A percentile compares a stretch with the other conserved stretches of the same genome.
Evolutionary conservation across 2,329 filamentous ascomycete genomes (phyloP).

Genomic region (Ophiostoma pallidulum): DNA sequence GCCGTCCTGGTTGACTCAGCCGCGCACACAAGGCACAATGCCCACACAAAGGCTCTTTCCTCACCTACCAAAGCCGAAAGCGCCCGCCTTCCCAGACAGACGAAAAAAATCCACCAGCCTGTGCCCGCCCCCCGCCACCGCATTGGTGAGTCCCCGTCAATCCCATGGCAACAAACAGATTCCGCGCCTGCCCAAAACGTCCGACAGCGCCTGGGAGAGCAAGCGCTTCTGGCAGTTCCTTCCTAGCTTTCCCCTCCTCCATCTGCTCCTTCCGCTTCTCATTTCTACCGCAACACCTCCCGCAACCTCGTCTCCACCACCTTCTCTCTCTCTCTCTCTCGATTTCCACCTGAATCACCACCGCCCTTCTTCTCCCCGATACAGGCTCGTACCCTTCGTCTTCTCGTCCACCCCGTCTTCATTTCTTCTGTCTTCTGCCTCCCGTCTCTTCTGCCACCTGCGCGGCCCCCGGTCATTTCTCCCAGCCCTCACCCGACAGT

Average conservation of each 20-base stretch:
- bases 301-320: too few relatives aligned
- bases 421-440: not conserved
- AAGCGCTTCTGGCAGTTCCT: not conserved
- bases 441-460: not conserved
- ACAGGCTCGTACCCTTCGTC: too few relatives aligned
- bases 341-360: too few relatives aligned
- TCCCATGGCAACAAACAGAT: constrained; percentile 12
- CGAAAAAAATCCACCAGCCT: not conserved
- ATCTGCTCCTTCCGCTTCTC: constrained; percentile 1
- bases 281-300: not conserved
- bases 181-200: constrained; percentile 4
- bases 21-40: too few relatives aligned
- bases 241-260: not conserved
- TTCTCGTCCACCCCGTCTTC: not conserved
- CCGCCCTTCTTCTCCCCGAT: too few relatives aligned
- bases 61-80: too few relatives aligned
- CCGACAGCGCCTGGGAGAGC: not conserved
- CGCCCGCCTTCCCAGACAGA: too few relatives aligned
- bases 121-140: constrained; percentile 2
- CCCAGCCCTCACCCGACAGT: not conserved
- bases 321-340: too few relatives aligned
- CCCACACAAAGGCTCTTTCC: too few relatives aligned
- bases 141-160: not conserved
- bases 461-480: not conserved
- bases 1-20: constrained; percentile 1